Percentiles rank a stretch among this genome's conserved stretches.
Evolutionary conservation across 2,329 filamentous ascomycete genomes (phyloP).

Genomic region (Botrytis fabae): DNA sequence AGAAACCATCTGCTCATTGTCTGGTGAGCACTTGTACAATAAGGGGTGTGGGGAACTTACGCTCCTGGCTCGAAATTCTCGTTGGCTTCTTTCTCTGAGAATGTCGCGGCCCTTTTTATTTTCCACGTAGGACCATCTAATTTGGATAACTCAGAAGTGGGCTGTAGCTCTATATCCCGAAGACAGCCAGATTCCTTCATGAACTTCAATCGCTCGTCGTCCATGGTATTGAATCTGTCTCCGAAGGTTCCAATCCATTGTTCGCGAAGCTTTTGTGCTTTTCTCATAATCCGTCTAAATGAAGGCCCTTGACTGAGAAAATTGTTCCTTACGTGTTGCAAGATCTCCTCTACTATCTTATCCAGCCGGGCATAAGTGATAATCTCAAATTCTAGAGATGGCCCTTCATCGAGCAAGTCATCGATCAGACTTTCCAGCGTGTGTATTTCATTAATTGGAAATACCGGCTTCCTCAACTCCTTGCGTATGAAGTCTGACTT

Average conservation of each 20-base stretch:
- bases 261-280: conserved; percentile 24
- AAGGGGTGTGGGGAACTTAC: conserved; percentile 42
- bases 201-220: conserved; percentile 28
- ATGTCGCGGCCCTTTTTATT: conserved; percentile 19
- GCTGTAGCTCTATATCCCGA: conserved; percentile 24
- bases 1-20: conserved; percentile 55
- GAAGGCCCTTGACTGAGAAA: conserved; percentile 6
- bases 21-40: conserved; percentile 33
- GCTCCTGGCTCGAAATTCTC: conserved; percentile 49
- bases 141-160: conserved; percentile 12
- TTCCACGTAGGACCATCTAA: conserved; percentile 25
- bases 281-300: conserved; percentile 18
- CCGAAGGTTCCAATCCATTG: conserved; percentile 33
- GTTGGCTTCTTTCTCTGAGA: conserved; percentile 38
- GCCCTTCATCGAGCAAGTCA: conserved; percentile 6
- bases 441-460: conserved; percentile 12
- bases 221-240: conserved; percentile 28
- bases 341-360: conserved; percentile 30
- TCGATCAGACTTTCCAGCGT: conserved; percentile 17
- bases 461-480: conserved; percentile 1
- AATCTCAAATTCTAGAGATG: conserved; percentile 18
- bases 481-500: conserved; percentile 19
- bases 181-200: conserved; percentile 28
- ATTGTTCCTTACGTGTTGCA: conserved; percentile 20
- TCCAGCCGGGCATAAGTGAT: conserved; percentile 20